Conservation (phyloP, 2,329 filamentous ascomycete species). For the Pyrenophora seminiperda region DNA sequence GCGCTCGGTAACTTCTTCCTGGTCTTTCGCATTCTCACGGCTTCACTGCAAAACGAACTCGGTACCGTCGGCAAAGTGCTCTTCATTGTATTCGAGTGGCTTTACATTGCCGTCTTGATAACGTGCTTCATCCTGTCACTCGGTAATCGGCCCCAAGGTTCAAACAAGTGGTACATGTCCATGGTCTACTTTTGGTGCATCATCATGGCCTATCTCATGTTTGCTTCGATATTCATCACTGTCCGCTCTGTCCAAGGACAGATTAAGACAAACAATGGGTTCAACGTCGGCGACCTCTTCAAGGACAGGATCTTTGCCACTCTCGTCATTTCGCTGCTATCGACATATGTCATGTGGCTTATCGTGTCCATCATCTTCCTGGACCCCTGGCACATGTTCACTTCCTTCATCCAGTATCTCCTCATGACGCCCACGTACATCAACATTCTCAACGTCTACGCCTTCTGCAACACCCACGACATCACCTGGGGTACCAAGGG, state of each 20-base stretch:
- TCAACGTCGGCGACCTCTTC: constrained; percentile 76
- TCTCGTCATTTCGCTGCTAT: constrained; percentile 87
- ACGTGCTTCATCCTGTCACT: constrained; percentile 94
- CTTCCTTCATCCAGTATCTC: constrained; percentile 90
- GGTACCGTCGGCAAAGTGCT: constrained; percentile 79
- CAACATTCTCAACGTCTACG: constrained; percentile 98
- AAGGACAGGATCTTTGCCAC: constrained; percentile 90
- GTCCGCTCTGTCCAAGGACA: constrained; percentile 81
- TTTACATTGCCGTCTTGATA: constrained; percentile 88
- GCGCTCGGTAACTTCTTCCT: constrained; percentile 98
- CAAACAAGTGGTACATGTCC: constrained; percentile 89
- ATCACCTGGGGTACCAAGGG: constrained; percentile 98
- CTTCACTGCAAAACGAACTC: constrained; percentile 78
- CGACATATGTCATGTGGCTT: constrained; percentile 92
- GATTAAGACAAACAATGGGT: constrained; percentile 64
- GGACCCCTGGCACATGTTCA: constrained; percentile 99
- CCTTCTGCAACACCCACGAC: constrained; percentile 97
- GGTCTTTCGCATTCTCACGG: constrained; percentile 95
- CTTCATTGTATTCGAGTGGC: constrained; percentile 91
- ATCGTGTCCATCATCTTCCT: constrained; percentile 91
- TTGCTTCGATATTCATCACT: constrained; percentile 92
- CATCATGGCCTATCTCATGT: constrained; percentile 92
- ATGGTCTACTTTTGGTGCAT: constrained; percentile 99
- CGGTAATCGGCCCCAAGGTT: constrained; percentile 92
- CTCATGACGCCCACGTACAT: constrained; percentile 95